phyloP scores from a whole-genome alignment of 2,329 filamentous ascomycete genomes.

The Chalaropsis thielavioides region DNA sequence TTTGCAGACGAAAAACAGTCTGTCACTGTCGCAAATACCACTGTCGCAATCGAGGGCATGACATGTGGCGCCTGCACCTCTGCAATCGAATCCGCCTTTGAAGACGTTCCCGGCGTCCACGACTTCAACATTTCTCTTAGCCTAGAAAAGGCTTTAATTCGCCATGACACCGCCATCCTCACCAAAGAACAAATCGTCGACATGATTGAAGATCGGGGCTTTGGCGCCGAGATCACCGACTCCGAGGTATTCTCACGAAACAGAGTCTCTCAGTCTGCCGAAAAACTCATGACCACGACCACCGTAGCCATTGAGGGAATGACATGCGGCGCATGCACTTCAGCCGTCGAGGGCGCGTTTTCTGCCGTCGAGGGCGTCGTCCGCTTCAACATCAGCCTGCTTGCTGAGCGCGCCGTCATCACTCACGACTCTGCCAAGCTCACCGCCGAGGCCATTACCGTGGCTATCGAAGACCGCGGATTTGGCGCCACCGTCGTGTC shows the following conservation, averaged over 20 bases:
- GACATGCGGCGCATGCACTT: conserved; percentile 95
- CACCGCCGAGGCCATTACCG: conserved; percentile 56
- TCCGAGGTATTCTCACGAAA: conserved; percentile 36
- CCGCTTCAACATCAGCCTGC: conserved; percentile 86
- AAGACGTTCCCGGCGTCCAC: conserved; percentile 56
- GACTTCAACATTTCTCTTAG: conserved; percentile 70
- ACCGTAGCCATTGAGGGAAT: conserved; percentile 88
- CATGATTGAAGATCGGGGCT: conserved; percentile 58
- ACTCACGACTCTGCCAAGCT: conserved; percentile 65
- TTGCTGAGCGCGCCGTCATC: conserved; percentile 83
- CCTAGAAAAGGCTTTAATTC: conserved; percentile 71
- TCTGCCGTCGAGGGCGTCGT: conserved; percentile 59
- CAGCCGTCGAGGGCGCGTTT: conserved; percentile 75
- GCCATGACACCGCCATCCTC: conserved; percentile 51
- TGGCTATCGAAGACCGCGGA: conserved; percentile 76
- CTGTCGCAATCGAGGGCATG: conserved; percentile 71
- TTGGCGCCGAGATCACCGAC: conserved; percentile 65
- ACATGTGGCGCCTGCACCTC: conserved; percentile 84
- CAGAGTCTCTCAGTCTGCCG: conserved; percentile 16
- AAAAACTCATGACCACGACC: conserved; percentile 45
- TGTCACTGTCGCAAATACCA: conserved; percentile 46
- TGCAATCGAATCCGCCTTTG: conserved; percentile 68
- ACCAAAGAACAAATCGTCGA: conserved; percentile 40
- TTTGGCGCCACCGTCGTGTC: conserved; percentile 79
- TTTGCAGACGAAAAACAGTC: conserved; percentile 13